These are phyloP conservation scores for Xerocomus tenax DNA, from an alignment of 1,284 basidiomycete species.

Conservation along the genomic window DNA sequence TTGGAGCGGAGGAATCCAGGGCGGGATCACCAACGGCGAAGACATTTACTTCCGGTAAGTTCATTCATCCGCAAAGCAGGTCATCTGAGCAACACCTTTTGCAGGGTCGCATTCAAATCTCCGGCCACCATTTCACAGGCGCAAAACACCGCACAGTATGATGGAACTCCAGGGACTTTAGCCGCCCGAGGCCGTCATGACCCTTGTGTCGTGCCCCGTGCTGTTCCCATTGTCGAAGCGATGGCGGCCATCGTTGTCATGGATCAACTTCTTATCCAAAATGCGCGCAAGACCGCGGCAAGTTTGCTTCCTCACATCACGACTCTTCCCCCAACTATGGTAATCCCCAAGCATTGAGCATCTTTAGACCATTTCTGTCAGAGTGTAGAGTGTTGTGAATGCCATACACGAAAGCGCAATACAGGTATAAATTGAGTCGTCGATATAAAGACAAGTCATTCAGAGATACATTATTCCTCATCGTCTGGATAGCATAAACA, in stretches of 20 bases:
- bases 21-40: conserved; percentile 96
- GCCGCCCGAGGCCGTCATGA: conserved; percentile 92
- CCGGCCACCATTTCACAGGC: conserved; percentile 95
- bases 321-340: conserved; percentile 82
- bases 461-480: conserved; percentile 24
- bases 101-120: conserved; percentile 92
- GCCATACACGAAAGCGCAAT: neutral
- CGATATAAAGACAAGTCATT: neutral
- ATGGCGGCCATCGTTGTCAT: conserved; percentile 96
- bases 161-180: conserved; percentile 80
- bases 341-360: conserved; percentile 40
- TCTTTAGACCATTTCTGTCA: neutral
- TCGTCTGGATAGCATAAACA: conserved; percentile 36
- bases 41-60: conserved; percentile 91
- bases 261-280: conserved; percentile 85
- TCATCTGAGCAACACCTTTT: conserved; percentile 6
- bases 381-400: neutral
- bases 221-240: conserved; percentile 96
- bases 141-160: conserved; percentile 87
- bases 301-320: conserved; percentile 66
- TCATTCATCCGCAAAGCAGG: neutral
- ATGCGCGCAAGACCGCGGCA: conserved; percentile 64
- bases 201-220: conserved; percentile 95
- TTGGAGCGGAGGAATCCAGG: conserved; percentile 96
- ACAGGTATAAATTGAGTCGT: neutral